These are phyloP conservation scores for Apiotrichum porosum DNA, from an alignment of 1,284 basidiomycete species.

Conservation along the genomic window DNA sequence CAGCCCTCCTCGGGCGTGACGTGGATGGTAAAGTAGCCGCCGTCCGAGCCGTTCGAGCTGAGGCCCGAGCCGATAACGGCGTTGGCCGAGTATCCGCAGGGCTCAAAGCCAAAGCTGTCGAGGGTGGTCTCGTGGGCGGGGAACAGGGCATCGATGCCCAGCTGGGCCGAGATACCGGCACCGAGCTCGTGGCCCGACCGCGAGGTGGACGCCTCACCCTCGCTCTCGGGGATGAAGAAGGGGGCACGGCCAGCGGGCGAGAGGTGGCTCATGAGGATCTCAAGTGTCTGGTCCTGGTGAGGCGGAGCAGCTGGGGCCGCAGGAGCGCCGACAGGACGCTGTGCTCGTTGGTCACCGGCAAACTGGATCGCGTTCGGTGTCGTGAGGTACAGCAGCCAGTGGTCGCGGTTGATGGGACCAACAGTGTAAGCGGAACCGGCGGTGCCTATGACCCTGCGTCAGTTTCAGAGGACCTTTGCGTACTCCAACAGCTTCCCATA, in stretches of 20 bases:
- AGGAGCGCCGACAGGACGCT: constrained; percentile 7
- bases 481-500: neutral
- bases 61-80: constrained; percentile 64
- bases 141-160: constrained; percentile 84
- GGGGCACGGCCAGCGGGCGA: constrained; percentile 65
- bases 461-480: neutral
- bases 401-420: constrained; percentile 96
- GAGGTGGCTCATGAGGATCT: constrained; percentile 98
- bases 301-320: constrained; percentile 7
- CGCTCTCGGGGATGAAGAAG: constrained; percentile 64
- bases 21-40: constrained; percentile 97
- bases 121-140: constrained; percentile 70
- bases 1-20: constrained; percentile 96
- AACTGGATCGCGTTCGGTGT: constrained; percentile 50
- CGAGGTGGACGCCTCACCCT: neutral
- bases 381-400: constrained; percentile 95
- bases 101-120: constrained; percentile 90
- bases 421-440: constrained; percentile 89
- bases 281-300: constrained; percentile 80
- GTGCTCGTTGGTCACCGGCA: neutral
- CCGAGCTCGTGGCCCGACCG: constrained; percentile 60
- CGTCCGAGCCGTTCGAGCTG: constrained; percentile 46
- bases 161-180: constrained; percentile 60
- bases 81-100: constrained; percentile 96
- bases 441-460: constrained; percentile 50